Base-by-base conservation (phyloP, 2,329 filamentous ascomycete species). In the Pseudocercospora musae region DNA sequence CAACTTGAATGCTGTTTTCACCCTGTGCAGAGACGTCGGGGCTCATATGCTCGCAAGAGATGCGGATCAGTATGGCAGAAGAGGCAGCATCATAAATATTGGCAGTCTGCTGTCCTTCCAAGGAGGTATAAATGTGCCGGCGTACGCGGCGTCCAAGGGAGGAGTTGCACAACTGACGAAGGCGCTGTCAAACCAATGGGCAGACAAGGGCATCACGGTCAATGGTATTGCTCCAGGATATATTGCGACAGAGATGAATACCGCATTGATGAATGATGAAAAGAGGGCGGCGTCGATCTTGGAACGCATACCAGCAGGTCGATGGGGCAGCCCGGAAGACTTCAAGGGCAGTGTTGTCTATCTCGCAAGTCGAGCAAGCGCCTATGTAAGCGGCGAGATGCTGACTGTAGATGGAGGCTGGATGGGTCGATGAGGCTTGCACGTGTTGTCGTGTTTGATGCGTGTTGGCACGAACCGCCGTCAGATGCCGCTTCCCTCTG, bases 191-290 rank as follows among this genome's bases (percentile, higher is more conserved):
- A 96, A 96, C 74, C 91, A 96, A 78, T 96, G 92, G 92, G 86
- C 88, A 0, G 76, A 81, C n/a, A 84, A 87, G 71, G 92, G 92
- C 1, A 84, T 96, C 65, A 91, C 85, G 0, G 92, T 96, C 44
- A 96, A 96, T 75, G 91, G 89, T 7, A 91, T 96, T 72, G 92
- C 92, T 1, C 92, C 92, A 0, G 92, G 92, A 0, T 96, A 96
- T 76, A 91, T 96, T 70, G 90, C 85, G 55, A 96, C 92, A n/a
- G 92, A 96, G 64, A 96, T 96, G 93, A 97, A 96, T 75, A 84
- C 83, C 68, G 92, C 92, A 2, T 77, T 97, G 72, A 85, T 96
- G 48, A 84, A 87, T 56, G 87, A 96, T 75, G 77, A 84, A 70
- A 85, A 84, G 68, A 80, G 92, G 37, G 83, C 89, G 63, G 85